Base-by-base conservation (phyloP, 495 filamentous ascomycete genomes). In the Bryoglossum gracile region DNA sequence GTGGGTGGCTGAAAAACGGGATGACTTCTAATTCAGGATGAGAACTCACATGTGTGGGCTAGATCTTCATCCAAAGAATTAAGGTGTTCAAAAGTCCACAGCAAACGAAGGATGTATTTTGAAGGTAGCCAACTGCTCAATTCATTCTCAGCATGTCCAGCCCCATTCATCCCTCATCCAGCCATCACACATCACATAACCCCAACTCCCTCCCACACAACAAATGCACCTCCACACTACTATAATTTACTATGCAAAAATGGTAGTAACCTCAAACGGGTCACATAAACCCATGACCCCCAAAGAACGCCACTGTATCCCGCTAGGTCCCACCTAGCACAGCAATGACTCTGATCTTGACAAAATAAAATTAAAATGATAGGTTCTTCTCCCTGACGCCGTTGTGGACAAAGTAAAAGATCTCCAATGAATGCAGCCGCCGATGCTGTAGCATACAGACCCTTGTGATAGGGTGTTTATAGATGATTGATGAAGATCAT, bases 361-460 rank as follows among this genome's bases (percentile, higher is more conserved):
- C 30, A 45, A 54, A 48, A 48, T 37, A 45, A 55, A 35, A 50
- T 48, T 48, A 49, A 44, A 26, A 38, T 37, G 37, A 30, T 30
- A 30, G 13, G 13, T 5, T 30, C 26, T 33, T 11, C 32, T 21
- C 52, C 37, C 40, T 1, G 16, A 44, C 52, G 44, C 54, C 43
- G 21, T 17, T 48, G 26, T 6, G 26, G 49, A 57, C 38, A 52
- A 57, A 57, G 49, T 40, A 46, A 57, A 51, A 19, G n/a, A 25
- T 33, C 40, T 43, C 54, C 54, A 44, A 40, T 43, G 25, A 44
- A 51, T 57, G 55, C 55, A 37, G 21, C 39, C 54, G 45, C 50
- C 35, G 48, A 46, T 41, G 43, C 26, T 13, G 47, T 53, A 57
- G 50, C 49, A 50, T 57, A 57, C 55, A 57, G 22, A 46, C 55